Evolutionary conservation across 345 rosid species (phyloP).

Genomic region (Eucalyptus brandiana): DNA sequence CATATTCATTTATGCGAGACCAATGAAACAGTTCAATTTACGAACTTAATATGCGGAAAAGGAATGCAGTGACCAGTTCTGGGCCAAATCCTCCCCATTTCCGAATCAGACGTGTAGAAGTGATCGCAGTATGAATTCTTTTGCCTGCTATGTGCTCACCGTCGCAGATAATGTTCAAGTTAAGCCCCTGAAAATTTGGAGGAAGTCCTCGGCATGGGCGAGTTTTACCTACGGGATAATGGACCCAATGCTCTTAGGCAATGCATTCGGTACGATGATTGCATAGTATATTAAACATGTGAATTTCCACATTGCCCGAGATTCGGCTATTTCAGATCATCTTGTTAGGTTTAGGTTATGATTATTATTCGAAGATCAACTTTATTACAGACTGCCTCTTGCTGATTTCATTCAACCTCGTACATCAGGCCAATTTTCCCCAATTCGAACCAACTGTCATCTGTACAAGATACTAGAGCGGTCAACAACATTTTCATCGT

Average conservation of each 20-base stretch:
- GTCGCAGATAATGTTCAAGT: background rate
- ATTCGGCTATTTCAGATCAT: background rate
- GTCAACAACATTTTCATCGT: background rate
- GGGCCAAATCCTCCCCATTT: background rate
- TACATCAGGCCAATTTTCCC: background rate
- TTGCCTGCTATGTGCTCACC: background rate
- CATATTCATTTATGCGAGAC: background rate
- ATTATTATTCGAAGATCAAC: background rate
- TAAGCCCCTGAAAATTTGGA: background rate
- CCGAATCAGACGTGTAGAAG: background rate
- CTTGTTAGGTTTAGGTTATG: background rate
- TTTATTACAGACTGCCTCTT: background rate
- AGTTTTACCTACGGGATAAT: background rate
- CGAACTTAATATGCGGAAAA: background rate
- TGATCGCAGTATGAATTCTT: background rate
- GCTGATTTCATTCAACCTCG: background rate
- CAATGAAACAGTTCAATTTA: background rate
- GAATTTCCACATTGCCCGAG: background rate
- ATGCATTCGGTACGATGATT: background rate
- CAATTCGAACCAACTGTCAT: background rate
- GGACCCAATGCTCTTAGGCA: background rate
- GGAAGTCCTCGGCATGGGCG: background rate
- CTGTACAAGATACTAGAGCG: background rate
- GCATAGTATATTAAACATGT: background rate
- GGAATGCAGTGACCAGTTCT: background rate